Evolutionary conservation across 805 yeast species (phyloP).

Genomic region (Hyphopichia homilentoma): DNA sequence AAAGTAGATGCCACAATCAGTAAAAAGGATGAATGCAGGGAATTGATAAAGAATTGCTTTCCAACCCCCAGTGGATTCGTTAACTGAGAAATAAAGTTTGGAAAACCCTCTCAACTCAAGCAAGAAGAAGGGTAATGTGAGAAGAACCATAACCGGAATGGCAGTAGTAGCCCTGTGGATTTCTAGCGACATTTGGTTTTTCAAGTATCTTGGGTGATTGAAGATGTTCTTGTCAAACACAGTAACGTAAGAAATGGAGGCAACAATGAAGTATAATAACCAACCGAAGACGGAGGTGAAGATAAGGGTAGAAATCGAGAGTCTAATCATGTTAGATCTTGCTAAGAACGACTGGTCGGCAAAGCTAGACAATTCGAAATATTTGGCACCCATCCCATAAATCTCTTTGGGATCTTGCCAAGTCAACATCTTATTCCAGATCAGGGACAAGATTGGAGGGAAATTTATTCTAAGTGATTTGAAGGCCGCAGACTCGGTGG

Average conservation of each 20-base stretch:
- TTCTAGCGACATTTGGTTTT: constrained; percentile 87
- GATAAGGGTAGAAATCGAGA: constrained; percentile 58
- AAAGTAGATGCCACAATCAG: constrained; percentile 89
- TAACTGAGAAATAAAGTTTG: constrained; percentile 62
- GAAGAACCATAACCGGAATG: constrained; percentile 82
- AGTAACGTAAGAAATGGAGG: constrained; percentile 69
- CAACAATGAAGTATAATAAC: constrained; percentile 72
- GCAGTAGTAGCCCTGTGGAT: constrained; percentile 73
- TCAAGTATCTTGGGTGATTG: constrained; percentile 93
- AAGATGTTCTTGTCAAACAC: constrained; percentile 86
- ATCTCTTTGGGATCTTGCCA: constrained; percentile 37
- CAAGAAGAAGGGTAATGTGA: constrained; percentile 89
- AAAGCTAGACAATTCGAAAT: constrained; percentile 52
- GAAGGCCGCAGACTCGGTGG: constrained; percentile 4
- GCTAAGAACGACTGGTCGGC: constrained; percentile 66
- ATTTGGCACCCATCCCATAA: constrained; percentile 58
- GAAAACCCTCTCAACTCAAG: constrained; percentile 83
- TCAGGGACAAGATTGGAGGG: constrained; percentile 11
- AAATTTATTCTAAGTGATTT: too few relatives aligned
- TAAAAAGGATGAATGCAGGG: constrained; percentile 81
- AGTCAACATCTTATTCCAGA: constrained; percentile 12
- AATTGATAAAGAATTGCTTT: constrained; percentile 61
- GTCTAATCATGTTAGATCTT: constrained; percentile 73
- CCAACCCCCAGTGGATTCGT: constrained; percentile 66
- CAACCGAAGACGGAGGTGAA: constrained; percentile 83